Base-by-base conservation (phyloP, 2,329 filamentous ascomycete species). In the Penicillium sp. region DNA sequence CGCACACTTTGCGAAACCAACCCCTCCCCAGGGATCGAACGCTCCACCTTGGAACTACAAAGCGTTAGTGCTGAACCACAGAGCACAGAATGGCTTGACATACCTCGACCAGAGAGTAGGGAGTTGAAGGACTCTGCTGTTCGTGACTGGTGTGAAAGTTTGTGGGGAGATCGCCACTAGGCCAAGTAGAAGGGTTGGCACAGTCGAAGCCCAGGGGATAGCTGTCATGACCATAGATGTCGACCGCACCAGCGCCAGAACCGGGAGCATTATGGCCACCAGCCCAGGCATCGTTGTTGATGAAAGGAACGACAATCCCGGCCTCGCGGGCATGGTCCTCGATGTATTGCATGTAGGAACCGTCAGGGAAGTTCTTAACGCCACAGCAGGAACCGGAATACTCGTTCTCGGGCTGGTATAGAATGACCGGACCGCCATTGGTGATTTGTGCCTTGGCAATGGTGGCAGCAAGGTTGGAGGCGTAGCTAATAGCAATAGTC, bases 401-500 rank as follows among this genome's bases (percentile, higher is more conserved):
- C 72, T 95, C 91, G 62, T 95, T 96, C 72, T 96, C 91, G 0
- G 89, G 88, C 71, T 96, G 91, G 43, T 89, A 83, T 1, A 94
- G 77, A 60, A 96, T 91, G 7, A 96, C 82, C 0, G 90, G 90
- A 0, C 91, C 91, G 0, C 89, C 91, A 54, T 93, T 90, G 1
- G 90, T 94, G 68, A 96, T 93, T 67, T 95, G 90, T 0, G 85
- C 87, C 55, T 87, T 85, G 4, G 90, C 89, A 64, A 96, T 88
- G 9, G 87, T 85, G 13, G 81, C 80, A 27, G 83, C 84, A 50
- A 93, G 82, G 9, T 85, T 80, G 6, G 80, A 73, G 63, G 86
- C 82, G 64, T 92, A 91, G 62, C 82, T 84, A 55, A 43, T 24
- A 5, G 9, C 6, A 16, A 9, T 36, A 13, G n/a, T 27, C 19